A percentile compares a stretch with the other conserved stretches of the same genome.
Conservation (phyloP, 257 asterid species). For the Agastache rugosa region DNA sequence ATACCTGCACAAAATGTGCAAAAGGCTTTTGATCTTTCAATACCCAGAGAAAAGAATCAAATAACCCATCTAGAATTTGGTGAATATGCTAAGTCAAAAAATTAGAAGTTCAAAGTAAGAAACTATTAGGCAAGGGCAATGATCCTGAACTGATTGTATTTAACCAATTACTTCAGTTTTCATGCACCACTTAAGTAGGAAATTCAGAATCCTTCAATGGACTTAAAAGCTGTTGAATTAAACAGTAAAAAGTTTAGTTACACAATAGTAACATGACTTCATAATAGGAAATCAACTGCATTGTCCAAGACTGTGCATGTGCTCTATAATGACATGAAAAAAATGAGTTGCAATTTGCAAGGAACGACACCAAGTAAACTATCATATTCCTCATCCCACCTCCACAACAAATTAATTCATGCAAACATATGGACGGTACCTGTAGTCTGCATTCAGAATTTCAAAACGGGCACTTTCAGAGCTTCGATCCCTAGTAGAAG, state of each 20-base stretch:
- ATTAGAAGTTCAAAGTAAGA: neutral
- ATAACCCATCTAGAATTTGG: neutral
- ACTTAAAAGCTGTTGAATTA: neutral
- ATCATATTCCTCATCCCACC: neutral
- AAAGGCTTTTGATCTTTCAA: conserved; percentile 11
- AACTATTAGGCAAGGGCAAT: neutral
- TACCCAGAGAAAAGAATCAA: conserved; percentile 16
- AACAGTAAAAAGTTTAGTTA: neutral
- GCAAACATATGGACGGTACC: conserved; percentile 51
- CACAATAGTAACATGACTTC: neutral
- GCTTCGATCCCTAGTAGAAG: conserved; percentile 76
- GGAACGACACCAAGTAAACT: conserved; percentile 14
- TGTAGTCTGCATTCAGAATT: conserved; percentile 77
- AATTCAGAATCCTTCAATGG: conserved; percentile 1
- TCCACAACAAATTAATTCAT: neutral
- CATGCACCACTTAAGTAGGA: neutral
- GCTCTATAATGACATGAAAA: neutral
- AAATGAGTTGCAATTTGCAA: neutral
- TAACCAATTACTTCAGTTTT: neutral
- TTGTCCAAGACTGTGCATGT: neutral
- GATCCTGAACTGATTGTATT: neutral
- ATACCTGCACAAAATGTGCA: neutral
- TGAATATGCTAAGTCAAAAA: neutral
- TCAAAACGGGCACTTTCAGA: conserved; percentile 98
- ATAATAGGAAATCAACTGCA: conserved; percentile 14